Evolutionary conservation across 2,329 filamentous ascomycete species (phyloP), one percentile per base, ranked within the genome.

Genomic region (Beauveria caledonica): DNA sequence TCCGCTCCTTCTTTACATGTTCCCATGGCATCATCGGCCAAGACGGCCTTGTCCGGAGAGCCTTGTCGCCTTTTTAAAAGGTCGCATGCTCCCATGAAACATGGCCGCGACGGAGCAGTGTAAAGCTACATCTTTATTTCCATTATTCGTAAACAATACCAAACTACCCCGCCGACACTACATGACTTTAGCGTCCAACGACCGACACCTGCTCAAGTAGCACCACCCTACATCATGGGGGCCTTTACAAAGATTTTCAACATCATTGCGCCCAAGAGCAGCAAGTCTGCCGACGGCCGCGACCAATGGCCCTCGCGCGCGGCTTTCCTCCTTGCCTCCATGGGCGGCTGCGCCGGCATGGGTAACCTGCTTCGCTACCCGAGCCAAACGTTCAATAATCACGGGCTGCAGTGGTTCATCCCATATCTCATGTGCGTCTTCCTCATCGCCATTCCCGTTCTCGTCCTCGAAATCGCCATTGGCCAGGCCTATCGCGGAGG

Each of bases 391-490:
- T 85, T 82, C 75, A 84, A 84, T 71, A 84, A 84, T 67, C 76
- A 81, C 60, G 82, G 82, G 3, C 72, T 84, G 6, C 81, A 84
- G 65, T 85, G 82, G 82, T 85, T 83, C 68, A 78, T 84, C 19
- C 82, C 81, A 0, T 85, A 84, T 63, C 67, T 84, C 5, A 70
- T 84, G 60, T 78, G 79, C 6, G 75, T 84, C 17, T 79, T 82
- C 61, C 68, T 83, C 11, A 76, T 85, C 60, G 81, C 81, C 42
- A 83, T 84, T 49, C 82, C 81, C 0, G 75, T 78, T 0, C 74
- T 84, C 42, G 76, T 83, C 13, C 76, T 84, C 23, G 82, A 85
- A 66, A 81, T 84, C 55, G 88, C 88, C 58, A 90, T 89, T 57
- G 90, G 90, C 51, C 88, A 84, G 65, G 80, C 81, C 5, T 82